Conservation (phyloP, 306 rosid genomes). For the Gillenia trifoliata region DNA sequence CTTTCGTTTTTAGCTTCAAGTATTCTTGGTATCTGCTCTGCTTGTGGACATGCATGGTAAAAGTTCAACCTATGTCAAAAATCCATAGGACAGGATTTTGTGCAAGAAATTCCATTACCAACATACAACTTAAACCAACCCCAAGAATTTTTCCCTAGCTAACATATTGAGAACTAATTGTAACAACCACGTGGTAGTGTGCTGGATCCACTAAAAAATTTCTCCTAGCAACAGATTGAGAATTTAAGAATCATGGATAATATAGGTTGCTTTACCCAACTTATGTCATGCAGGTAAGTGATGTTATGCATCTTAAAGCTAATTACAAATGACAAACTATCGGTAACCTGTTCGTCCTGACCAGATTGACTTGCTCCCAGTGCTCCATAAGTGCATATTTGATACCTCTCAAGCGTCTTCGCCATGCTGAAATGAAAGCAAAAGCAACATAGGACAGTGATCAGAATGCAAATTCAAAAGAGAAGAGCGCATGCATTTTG, state of each 20-base stretch:
- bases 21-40: conserved; percentile 69
- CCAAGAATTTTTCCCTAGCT: background rate
- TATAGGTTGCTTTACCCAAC: background rate
- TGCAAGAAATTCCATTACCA: background rate
- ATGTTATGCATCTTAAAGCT: background rate
- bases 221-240: background rate
- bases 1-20: conserved; percentile 58
- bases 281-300: background rate
- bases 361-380: conserved; percentile 43
- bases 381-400: conserved; percentile 54
- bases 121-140: background rate
- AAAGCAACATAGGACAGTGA: background rate
- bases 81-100: background rate
- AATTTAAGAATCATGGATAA: background rate
- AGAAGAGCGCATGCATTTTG: background rate
- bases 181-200: no score
- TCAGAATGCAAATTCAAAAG: background rate
- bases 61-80: background rate
- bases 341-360: conserved; percentile 49
- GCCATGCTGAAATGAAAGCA: conserved; percentile 44
- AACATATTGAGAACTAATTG: background rate
- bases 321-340: background rate
- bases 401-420: conserved; percentile 63
- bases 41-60: conserved; percentile 1
- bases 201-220: no score